Conservation (phyloP, 1,139 yeast genomes). For the Diutina sp. region DNA sequence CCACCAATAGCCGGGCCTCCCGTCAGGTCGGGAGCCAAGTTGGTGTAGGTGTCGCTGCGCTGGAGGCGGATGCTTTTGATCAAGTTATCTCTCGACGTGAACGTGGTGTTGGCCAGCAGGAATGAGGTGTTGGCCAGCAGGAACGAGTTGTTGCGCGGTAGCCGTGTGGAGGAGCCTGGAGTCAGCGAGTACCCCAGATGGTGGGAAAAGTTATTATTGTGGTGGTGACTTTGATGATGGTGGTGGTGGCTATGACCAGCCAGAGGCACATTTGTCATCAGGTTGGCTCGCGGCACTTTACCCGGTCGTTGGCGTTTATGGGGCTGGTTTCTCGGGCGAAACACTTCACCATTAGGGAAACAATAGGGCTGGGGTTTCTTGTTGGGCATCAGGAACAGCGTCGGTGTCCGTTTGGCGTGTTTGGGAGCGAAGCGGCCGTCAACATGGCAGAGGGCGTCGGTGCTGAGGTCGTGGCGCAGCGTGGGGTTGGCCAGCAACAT, state of each 20-base stretch:
- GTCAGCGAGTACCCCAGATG: not conserved
- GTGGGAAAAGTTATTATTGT: not conserved
- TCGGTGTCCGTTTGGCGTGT: not conserved
- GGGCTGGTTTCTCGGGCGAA: slow-evolving; percentile 32
- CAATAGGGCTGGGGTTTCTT: slow-evolving; percentile 12
- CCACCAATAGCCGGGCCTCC: no score
- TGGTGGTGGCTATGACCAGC: not conserved
- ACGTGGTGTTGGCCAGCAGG: not conserved
- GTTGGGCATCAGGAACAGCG: not conserved
- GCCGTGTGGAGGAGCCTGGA: not conserved
- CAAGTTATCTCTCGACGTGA: not conserved
- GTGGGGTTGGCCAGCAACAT: not conserved
- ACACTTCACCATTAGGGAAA: slow-evolving; percentile 46
- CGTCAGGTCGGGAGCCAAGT: not conserved
- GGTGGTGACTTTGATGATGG: no score
- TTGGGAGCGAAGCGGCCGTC: not conserved
- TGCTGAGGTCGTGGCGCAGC: not conserved
- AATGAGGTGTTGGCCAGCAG: not conserved
- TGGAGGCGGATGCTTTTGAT: not conserved
- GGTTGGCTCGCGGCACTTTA: slow-evolving; percentile 9
- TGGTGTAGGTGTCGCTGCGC: not conserved
- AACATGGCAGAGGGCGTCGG: not conserved
- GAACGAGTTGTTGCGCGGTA: not conserved
- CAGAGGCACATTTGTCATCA: not conserved
- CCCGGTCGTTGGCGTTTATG: slow-evolving; percentile 25